Conservation (phyloP, 805 yeast species). For the Barnettozyma vustinii region DNA sequence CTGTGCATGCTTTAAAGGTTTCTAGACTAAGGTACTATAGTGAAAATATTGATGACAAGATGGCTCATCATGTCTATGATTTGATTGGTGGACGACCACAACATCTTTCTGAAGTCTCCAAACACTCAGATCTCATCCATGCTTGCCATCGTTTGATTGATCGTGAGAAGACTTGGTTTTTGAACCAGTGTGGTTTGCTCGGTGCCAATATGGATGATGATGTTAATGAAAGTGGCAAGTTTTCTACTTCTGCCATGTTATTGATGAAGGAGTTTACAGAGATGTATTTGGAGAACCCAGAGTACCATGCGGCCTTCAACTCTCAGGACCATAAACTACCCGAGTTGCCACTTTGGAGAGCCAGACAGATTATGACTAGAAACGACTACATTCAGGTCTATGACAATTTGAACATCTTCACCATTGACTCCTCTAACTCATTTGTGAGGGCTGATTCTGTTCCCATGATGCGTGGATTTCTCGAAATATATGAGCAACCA, state of each 20-base stretch:
- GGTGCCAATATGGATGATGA: slow-evolving; percentile 85
- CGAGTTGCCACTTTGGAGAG: slow-evolving; percentile 75
- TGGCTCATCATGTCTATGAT: slow-evolving; percentile 53
- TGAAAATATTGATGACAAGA: slow-evolving; percentile 32
- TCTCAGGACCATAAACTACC: slow-evolving; percentile 43
- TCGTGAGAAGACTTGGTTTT: slow-evolving; percentile 78
- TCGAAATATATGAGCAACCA: slow-evolving; percentile 67
- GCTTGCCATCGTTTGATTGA: slow-evolving; percentile 72
- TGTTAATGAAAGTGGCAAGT: slow-evolving; percentile 80
- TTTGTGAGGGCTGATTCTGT: slow-evolving; percentile 76
- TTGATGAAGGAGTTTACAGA: slow-evolving; percentile 65
- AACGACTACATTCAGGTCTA: slow-evolving; percentile 72
- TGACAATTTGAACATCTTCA: slow-evolving; percentile 73
- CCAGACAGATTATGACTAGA: slow-evolving; percentile 80
- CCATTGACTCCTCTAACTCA: slow-evolving; percentile 62
- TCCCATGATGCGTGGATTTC: slow-evolving; percentile 87
- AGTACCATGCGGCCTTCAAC: slow-evolving; percentile 11
- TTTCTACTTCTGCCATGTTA: slow-evolving; percentile 67
- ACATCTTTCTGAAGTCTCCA: slow-evolving; percentile 66
- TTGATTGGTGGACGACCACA: slow-evolving; percentile 83
- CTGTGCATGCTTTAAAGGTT: slow-evolving; percentile 48
- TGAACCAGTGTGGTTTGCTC: slow-evolving; percentile 74
- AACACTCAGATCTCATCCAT: slow-evolving; percentile 46
- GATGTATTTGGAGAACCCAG: slow-evolving; percentile 42
- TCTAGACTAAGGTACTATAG: slow-evolving; percentile 42